These are phyloP conservation scores for Daldinia concentrica DNA, from an alignment of 495 filamentous ascomycete genomes.

Conservation along the genomic window DNA sequence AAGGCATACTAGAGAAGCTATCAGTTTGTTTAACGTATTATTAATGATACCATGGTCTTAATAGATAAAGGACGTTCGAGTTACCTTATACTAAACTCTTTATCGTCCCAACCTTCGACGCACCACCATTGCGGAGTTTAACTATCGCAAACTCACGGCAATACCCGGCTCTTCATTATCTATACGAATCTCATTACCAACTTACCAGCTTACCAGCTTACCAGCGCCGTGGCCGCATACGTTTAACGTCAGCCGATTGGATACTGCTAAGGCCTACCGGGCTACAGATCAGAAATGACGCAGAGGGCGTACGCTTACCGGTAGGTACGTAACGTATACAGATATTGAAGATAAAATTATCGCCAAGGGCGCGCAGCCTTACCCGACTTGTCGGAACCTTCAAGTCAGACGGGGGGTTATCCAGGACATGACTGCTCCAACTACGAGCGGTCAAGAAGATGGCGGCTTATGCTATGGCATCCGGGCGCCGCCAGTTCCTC, in stretches of 20 bases:
- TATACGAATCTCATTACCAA: conserved; percentile 3
- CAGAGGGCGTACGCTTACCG: conserved; percentile 34
- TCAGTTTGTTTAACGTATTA: conserved; percentile 32
- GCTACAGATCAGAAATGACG: conserved; percentile 4
- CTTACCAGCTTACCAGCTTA: conserved; percentile 13
- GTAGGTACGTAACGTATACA: background rate
- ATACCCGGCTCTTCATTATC: conserved; percentile 13
- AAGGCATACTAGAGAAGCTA: conserved; percentile 4
- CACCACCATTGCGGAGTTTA: conserved; percentile 14
- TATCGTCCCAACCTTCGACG: conserved; percentile 7
- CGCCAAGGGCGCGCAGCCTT: conserved; percentile 23
- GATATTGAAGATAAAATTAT: conserved; percentile 21
- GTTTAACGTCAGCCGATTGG: background rate
- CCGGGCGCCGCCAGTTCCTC: background rate
- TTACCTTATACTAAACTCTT: conserved; percentile 15
- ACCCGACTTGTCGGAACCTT: conserved; percentile 27
- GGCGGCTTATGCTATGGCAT: background rate
- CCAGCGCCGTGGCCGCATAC: conserved; percentile 1
- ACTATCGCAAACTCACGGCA: conserved; percentile 2
- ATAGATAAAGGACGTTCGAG: conserved; percentile 11
- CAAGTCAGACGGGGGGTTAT: background rate
- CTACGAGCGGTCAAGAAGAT: conserved; percentile 12
- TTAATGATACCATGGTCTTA: conserved; percentile 21
- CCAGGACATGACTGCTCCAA: background rate
- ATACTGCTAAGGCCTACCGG: background rate